Conservation (phyloP, 2,329 filamentous ascomycete genomes). For the Teratosphaeria destructans region DNA sequence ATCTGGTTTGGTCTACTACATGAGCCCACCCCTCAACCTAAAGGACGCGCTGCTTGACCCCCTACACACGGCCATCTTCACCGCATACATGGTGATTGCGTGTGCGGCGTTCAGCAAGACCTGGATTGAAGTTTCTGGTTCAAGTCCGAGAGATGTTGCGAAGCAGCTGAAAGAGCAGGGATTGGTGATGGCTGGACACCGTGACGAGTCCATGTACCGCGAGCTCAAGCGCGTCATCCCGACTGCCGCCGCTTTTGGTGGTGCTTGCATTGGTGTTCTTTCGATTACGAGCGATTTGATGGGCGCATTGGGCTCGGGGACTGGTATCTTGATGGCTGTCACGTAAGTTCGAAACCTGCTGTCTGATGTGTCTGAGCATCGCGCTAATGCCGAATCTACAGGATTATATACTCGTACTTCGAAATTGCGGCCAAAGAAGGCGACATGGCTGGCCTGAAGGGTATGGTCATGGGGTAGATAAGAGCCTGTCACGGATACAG, state of each 20-base stretch:
- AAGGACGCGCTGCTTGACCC: constrained; percentile 94
- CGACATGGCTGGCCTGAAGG: constrained; percentile 71
- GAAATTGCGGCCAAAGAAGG: constrained; percentile 99
- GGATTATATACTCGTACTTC: constrained; percentile 53
- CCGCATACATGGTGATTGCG: constrained; percentile 93
- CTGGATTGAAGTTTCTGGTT: constrained; percentile 98
- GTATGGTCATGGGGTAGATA: constrained; percentile 46
- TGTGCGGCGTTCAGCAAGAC: constrained; percentile 99
- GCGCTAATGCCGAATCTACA: not conserved
- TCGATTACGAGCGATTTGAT: constrained; percentile 93
- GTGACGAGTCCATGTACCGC: constrained; percentile 99
- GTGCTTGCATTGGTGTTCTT: constrained; percentile 95
- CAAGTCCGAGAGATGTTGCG: constrained; percentile 91
- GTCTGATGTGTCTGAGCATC: not conserved
- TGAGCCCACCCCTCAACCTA: constrained; percentile 97
- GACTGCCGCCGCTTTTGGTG: constrained; percentile 93
- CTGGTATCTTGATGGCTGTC: constrained; percentile 94
- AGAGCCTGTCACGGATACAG: not conserved
- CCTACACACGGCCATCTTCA: constrained; percentile 91
- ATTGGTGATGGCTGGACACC: constrained; percentile 97
- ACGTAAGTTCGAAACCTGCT: constrained; percentile 57
- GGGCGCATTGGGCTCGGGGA: constrained; percentile 90
- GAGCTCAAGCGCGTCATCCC: constrained; percentile 99
- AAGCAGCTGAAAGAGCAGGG: constrained; percentile 99
- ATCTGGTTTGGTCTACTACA: constrained; percentile 97